Conservation (phyloP, 768 basidiomycete genomes). For the Nidularia pulvinata region DNA sequence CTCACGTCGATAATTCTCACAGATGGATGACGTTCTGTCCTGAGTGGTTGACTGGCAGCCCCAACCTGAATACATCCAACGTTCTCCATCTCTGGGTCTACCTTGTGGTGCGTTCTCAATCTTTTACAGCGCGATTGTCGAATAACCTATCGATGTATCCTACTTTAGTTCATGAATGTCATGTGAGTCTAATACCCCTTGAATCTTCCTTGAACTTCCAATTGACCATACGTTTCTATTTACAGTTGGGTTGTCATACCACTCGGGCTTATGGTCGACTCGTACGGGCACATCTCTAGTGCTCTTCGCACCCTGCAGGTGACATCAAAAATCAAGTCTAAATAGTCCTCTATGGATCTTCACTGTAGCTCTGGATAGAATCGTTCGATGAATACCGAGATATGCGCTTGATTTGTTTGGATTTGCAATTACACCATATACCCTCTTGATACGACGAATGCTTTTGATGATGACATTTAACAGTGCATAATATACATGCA, state of each 20-base stretch:
- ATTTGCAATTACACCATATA: not conserved
- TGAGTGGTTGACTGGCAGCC: conserved; percentile 80
- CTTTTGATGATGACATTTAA: not conserved
- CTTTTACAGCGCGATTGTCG: not conserved
- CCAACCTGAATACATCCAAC: conserved; percentile 72
- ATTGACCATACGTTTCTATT: not conserved
- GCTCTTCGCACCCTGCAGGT: conserved; percentile 47
- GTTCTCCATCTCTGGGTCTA: conserved; percentile 78
- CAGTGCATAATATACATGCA: not conserved
- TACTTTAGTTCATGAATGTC: conserved; percentile 71
- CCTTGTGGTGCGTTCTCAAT: conserved; percentile 56
- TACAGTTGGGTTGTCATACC: conserved; percentile 81
- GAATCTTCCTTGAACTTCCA: not conserved
- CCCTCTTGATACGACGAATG: not conserved
- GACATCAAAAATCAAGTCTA: conserved; percentile 29
- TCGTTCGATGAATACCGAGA: not conserved
- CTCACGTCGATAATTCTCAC: not conserved
- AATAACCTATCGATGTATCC: not conserved
- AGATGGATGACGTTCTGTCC: conserved; percentile 92
- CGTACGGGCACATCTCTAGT: conserved; percentile 68
- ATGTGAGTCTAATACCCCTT: conserved; percentile 48
- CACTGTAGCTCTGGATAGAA: not conserved
- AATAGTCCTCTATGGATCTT: conserved; percentile 12
- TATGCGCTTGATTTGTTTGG: not conserved
- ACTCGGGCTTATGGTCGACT: conserved; percentile 74